Evolutionary conservation across 257 asterid species (phyloP).

Genomic region (Jacaranda mimosifolia): DNA sequence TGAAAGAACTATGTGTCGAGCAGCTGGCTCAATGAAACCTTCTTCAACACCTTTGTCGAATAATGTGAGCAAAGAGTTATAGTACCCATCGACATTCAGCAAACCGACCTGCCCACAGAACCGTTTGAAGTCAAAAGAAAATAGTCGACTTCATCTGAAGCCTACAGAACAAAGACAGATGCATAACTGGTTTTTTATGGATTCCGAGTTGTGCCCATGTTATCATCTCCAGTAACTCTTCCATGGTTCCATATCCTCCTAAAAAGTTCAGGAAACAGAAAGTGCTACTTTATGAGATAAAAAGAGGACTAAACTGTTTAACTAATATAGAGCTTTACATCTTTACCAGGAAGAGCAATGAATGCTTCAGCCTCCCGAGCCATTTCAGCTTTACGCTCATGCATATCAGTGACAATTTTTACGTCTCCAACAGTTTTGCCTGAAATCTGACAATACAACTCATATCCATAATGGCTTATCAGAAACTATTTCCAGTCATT

Average conservation of each 20-base stretch:
- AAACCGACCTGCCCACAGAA: slow-evolving; percentile 66
- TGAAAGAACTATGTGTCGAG: slow-evolving; percentile 71
- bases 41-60: slow-evolving; percentile 84
- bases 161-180: slow-evolving; percentile 17
- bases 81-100: slow-evolving; percentile 82
- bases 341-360: slow-evolving; percentile 80
- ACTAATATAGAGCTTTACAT: background rate
- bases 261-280: slow-evolving; percentile 27
- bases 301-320: background rate
- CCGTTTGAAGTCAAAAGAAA: slow-evolving; percentile 10
- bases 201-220: slow-evolving; percentile 91
- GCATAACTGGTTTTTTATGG: slow-evolving; percentile 70
- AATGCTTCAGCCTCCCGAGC: slow-evolving; percentile 78
- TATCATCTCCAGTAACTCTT: slow-evolving; percentile 81
- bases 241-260: slow-evolving; percentile 93
- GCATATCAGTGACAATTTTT: slow-evolving; percentile 77
- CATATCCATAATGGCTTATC: slow-evolving; percentile 21
- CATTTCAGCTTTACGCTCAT: slow-evolving; percentile 88
- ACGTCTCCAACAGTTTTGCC: slow-evolving; percentile 78
- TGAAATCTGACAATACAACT: slow-evolving; percentile 61
- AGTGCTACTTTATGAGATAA: background rate
- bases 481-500: background rate
- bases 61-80: slow-evolving; percentile 62
- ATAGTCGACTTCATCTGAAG: background rate
- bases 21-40: slow-evolving; percentile 79